Evolutionary conservation across 140 eudicot species (phyloP).

Genomic region (Oenanthe javanica): DNA sequence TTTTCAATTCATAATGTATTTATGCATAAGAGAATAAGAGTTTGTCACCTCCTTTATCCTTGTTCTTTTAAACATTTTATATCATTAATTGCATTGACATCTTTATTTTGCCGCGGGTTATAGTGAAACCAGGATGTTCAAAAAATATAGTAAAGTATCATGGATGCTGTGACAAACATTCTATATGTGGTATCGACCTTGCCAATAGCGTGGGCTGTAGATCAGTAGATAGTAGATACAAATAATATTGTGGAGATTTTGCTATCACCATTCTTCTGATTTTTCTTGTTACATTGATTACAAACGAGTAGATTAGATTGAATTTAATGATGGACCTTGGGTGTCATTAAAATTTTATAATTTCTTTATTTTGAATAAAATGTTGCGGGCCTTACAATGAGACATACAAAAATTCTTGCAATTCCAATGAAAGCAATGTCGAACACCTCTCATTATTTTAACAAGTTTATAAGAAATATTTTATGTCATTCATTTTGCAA

Average conservation of each 20-base stretch:
- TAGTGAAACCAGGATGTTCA: conserved; percentile 93
- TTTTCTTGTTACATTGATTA: background rate
- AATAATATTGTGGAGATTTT: background rate
- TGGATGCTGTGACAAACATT: conserved; percentile 74
- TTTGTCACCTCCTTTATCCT: background rate
- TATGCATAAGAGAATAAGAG: background rate
- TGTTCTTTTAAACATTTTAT: background rate
- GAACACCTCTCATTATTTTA: too few species aligned
- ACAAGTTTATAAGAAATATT: too few species aligned
- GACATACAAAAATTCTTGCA: too few species aligned
- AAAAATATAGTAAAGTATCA: conserved; percentile 81
- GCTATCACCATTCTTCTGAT: background rate
- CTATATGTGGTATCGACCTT: conserved; percentile 62
- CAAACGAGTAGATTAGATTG: background rate
- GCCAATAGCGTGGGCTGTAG: conserved; percentile 16
- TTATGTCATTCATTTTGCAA: too few species aligned
- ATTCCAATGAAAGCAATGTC: too few species aligned
- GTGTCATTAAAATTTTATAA: background rate
- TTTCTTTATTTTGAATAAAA: background rate
- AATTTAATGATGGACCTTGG: background rate
- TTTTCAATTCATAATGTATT: too few species aligned
- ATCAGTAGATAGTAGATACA: conserved; percentile 11
- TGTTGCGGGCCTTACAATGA: too few species aligned
- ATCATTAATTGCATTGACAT: background rate
- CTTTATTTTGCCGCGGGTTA: conserved; percentile 26